Evolutionary conservation across 306 rosid species (phyloP), one percentile per base, ranked within the genome.

Genomic region (Vigna angularis): DNA sequence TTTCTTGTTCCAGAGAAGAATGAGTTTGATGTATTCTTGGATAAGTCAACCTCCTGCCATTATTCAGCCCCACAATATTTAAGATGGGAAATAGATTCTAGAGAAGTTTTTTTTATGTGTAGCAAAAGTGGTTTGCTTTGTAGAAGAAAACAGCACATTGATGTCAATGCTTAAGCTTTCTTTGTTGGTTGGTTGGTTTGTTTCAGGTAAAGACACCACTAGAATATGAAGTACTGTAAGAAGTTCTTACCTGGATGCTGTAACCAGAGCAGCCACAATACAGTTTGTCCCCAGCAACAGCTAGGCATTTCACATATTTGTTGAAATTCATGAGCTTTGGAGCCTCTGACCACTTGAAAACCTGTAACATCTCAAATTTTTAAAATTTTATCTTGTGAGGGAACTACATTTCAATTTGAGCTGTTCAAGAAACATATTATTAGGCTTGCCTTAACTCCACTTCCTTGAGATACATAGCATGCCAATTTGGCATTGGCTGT

Each of bases 211-310:
- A 77, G 32, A 79, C 48, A 50, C 67, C 44, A 11, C 62, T 48
- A 57, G 48, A 58, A 48, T 28, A 51, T 63, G 65, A 62, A 63
- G 58, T 58, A 63, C 66, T 28, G 72, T 36, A 66, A 45, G 61
- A 62, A n/a, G 57, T 57, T 61, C 24, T 70, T 83, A 92, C 98
- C 95, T 89, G 90, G 70, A 92, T 90, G 82, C 89, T 80, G 84
- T 88, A 89, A 82, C 97, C 93, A 30, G 97, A 88, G 84, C 97
- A 92, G 77, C 95, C 92, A 34, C 97, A 95, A 18, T 94, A 94
- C 14, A 94, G 77, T 68, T 79, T 94, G 80, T 87, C 85, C 76
- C 92, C 91, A 20, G 83, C 40, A 81, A 91, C 66, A 28, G 98
- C 95, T 40, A 95, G 88, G 82, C 89, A 83, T 74, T 92, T 95